Evolutionary conservation across 306 rosid species (phyloP).

Genomic region (Quillaja saponaria): DNA sequence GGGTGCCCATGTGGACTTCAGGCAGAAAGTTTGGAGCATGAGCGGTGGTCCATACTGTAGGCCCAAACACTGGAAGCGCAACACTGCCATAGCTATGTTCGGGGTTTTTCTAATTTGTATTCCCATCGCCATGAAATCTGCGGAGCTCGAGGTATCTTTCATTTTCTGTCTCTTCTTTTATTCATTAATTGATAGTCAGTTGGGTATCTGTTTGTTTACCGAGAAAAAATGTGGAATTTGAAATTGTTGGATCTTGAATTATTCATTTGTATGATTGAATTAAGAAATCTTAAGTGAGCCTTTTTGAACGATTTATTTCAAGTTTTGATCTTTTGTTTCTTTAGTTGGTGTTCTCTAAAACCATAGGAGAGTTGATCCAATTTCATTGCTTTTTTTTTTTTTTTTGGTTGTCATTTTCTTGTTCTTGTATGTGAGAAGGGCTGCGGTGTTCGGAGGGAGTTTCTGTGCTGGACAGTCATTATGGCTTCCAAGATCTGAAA

Average conservation of each 20-base stretch:
- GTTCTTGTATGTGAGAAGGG: no score
- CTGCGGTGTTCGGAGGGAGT: no score
- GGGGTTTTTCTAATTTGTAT: constrained; percentile 85
- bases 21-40: constrained; percentile 96
- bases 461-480: no score
- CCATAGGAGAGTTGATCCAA: no score
- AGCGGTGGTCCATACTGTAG: constrained; percentile 88
- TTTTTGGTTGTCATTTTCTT: no score
- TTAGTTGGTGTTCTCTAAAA: no score
- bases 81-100: constrained; percentile 88
- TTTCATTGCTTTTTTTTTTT: not conserved
- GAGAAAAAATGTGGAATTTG: not conserved
- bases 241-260: not conserved
- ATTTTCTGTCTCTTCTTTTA: not conserved
- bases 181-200: not conserved
- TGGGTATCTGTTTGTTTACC: not conserved
- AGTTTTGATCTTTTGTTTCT: not conserved
- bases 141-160: constrained; percentile 78
- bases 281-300: not conserved
- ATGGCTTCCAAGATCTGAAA: no score
- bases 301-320: not conserved
- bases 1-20: constrained; percentile 59
- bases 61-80: constrained; percentile 95
- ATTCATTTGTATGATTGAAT: not conserved
- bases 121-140: constrained; percentile 94